Conservation (phyloP, 495 filamentous ascomycete species). For the Neurospora sp. region DNA sequence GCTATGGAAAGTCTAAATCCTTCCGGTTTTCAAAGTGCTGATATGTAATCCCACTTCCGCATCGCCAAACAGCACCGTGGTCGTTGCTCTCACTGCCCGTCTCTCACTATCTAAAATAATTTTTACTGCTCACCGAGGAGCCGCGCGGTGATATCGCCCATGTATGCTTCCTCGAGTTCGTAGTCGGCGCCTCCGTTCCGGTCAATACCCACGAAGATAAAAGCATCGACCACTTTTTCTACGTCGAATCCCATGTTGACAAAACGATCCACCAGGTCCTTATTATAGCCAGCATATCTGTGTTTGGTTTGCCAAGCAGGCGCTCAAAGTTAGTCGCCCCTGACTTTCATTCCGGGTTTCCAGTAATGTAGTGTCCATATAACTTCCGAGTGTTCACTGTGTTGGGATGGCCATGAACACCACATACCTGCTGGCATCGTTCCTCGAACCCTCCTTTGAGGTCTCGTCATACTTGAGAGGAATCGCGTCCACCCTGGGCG, state of each 20-base stretch:
- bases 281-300: conserved; percentile 86
- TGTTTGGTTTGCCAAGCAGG: background rate
- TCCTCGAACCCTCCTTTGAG: conserved; percentile 8
- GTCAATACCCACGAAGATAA: conserved; percentile 73
- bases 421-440: conserved; percentile 30
- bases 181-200: conserved; percentile 67
- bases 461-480: conserved; percentile 9
- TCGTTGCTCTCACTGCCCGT: background rate
- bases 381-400: background rate
- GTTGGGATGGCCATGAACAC: background rate
- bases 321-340: background rate
- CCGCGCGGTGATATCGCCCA: conserved; percentile 80
- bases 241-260: conserved; percentile 89
- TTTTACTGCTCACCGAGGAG: conserved; percentile 64
- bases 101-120: background rate
- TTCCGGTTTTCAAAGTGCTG: background rate
- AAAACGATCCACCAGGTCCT: conserved; percentile 79
- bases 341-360: background rate
- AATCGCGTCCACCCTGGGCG: conserved; percentile 41
- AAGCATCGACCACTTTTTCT: conserved; percentile 75
- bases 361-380: background rate
- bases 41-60: background rate
- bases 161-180: conserved; percentile 73
- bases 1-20: background rate
- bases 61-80: background rate